Percentiles rank a stretch among this genome's conserved stretches.
Conservation (phyloP, 2,329 filamentous ascomycete genomes). For the Nemania abortiva region DNA sequence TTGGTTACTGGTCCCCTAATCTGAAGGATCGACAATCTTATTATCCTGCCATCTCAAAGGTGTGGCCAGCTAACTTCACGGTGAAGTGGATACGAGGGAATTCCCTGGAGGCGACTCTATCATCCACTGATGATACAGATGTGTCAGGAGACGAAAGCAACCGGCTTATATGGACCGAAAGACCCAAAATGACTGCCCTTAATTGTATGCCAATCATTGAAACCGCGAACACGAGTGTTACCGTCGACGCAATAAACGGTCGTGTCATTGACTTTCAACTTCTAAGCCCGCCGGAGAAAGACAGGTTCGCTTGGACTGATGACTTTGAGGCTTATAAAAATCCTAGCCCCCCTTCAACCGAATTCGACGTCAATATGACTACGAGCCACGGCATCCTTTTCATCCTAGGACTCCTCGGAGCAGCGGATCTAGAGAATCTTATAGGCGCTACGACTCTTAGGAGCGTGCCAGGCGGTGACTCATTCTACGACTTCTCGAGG, state of each 20-base stretch:
- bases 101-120: not conserved
- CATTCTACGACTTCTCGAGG: not conserved
- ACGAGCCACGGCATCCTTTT: slow-evolving; percentile 22
- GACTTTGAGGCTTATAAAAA: slow-evolving; percentile 8
- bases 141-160: not conserved
- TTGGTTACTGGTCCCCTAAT: slow-evolving; percentile 24
- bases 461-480: too few species aligned
- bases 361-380: slow-evolving; percentile 6
- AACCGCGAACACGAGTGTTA: slow-evolving; percentile 7
- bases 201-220: slow-evolving; percentile 21
- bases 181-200: not conserved
- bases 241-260: slow-evolving; percentile 6
- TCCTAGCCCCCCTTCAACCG: not conserved
- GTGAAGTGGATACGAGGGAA: slow-evolving; percentile 21
- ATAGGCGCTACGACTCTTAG: slow-evolving; percentile 5
- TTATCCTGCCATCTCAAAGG: slow-evolving; percentile 12
- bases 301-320: slow-evolving; percentile 10
- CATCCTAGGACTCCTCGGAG: slow-evolving; percentile 9
- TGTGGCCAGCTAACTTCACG: slow-evolving; percentile 17
- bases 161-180: slow-evolving; percentile 18
- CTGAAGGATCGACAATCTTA: not conserved
- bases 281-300: not conserved
- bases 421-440: slow-evolving; percentile 15
- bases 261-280: slow-evolving; percentile 11
- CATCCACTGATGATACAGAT: not conserved